Evolutionary conservation across 2,329 filamentous ascomycete genomes (phyloP).

Genomic region (Nemania sp.): DNA sequence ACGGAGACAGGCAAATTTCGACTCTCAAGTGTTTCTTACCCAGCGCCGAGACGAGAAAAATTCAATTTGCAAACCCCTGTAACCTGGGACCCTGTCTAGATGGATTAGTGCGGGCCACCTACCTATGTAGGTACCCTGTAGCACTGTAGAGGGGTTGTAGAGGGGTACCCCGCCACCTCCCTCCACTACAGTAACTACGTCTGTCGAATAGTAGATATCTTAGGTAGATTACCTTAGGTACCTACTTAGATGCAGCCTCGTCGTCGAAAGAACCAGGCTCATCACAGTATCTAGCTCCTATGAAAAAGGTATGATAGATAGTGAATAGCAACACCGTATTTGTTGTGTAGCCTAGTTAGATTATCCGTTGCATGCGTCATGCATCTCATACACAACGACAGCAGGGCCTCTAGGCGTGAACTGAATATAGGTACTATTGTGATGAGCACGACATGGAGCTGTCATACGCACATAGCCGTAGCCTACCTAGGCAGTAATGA

Average conservation of each 20-base stretch:
- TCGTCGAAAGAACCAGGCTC: too few relatives aligned
- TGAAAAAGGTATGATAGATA: not conserved
- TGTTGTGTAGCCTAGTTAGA: too few relatives aligned
- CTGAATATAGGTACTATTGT: not conserved
- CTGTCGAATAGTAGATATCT: too few relatives aligned
- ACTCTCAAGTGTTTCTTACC: not conserved
- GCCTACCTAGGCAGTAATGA: not conserved
- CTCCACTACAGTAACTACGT: too few relatives aligned
- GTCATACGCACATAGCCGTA: not conserved
- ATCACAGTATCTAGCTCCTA: too few relatives aligned
- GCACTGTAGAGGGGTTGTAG: not conserved
- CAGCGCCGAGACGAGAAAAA: not conserved
- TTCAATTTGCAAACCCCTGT: not conserved
- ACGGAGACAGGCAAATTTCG: not conserved
- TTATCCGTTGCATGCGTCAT: not conserved
- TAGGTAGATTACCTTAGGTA: too few relatives aligned
- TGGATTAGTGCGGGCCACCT: too few relatives aligned
- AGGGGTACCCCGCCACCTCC: too few relatives aligned
- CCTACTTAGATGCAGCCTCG: too few relatives aligned
- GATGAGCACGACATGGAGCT: not conserved
- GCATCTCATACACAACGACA: not conserved
- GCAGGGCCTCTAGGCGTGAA: not conserved
- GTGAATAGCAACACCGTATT: not conserved
- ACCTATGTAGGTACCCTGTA: not conserved
- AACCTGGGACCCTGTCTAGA: too few relatives aligned